A percentile compares a stretch with the other conserved stretches of the same genome.
phyloP scores from a whole-genome alignment of 139 green algal genomes.

The Chlorella ohadii region DNA sequence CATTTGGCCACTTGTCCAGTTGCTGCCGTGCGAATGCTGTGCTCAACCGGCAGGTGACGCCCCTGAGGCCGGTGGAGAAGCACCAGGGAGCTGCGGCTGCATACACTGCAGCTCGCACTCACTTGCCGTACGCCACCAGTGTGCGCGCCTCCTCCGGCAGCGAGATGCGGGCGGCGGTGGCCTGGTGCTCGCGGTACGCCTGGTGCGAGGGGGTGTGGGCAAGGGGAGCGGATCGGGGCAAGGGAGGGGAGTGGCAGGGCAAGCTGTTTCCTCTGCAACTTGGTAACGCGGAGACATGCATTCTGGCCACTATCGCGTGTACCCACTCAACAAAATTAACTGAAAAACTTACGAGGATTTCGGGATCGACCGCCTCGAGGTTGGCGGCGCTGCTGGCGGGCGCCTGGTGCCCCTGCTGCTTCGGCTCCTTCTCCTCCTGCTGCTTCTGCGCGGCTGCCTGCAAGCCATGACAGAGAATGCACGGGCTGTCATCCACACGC shows the following conservation, averaged over 20 bases:
- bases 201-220: background rate
- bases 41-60: too few relatives aligned
- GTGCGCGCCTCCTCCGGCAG: constrained; percentile 74
- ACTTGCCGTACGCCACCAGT: constrained; percentile 67
- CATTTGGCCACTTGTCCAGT: too few relatives aligned
- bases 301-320: too few relatives aligned
- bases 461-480: background rate
- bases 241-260: too few relatives aligned
- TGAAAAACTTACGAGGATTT: constrained; percentile 49
- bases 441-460: background rate
- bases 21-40: too few relatives aligned
- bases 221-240: background rate
- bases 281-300: too few relatives aligned
- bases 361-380: constrained; percentile 33
- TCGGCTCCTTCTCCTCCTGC: constrained; percentile 27
- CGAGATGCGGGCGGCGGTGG: constrained; percentile 49
- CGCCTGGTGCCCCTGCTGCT: constrained; percentile 33
- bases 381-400: constrained; percentile 18
- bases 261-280: too few relatives aligned
- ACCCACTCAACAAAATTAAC: too few relatives aligned
- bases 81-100: too few relatives aligned
- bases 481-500: background rate
- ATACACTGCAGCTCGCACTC: background rate
- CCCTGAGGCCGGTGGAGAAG: too few relatives aligned
- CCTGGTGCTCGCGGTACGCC: constrained; percentile 61